Evolutionary conservation across 331 rosid species (phyloP), one percentile per base, ranked within the genome.

Genomic region (Cydonia oblonga): DNA sequence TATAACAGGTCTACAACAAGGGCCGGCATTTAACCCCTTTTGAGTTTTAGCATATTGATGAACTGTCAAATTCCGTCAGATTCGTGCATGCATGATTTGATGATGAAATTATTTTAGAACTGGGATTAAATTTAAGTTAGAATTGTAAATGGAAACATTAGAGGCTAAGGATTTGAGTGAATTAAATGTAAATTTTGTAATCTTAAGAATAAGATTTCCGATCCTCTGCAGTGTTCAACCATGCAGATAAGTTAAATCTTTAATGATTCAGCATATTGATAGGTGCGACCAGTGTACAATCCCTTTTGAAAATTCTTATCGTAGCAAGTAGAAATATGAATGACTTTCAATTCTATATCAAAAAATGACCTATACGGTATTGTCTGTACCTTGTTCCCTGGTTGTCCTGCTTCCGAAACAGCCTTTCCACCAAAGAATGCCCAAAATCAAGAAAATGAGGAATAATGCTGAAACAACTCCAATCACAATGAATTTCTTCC

Each of bases 341-440:
- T 44, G 5, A 44, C 52, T 44, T 44, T 44, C 52, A 6, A 44
- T 44, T 44, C 19, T 14, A 14, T 14, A 42, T 13, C 6, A 44
- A 44, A 44, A 44, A 0, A 14, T 1, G 7, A 44, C 7, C 9
- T 5, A 46, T 15, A 46, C 19, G 20, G 12, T 35, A 2, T 35
- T 35, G 40, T 35, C 40, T 9, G 40, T 35, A 73, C 77, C 77
- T 63, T 73, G 23, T 73, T 73, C 77, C 33, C 77, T 73, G 11
- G 70, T n/a, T 30, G 61, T 62, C 77, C 29, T 73, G 70, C 44
- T 18, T 70, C 66, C 26, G 0, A 71, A 71, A 35, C 56, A 71
- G 38, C 75, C 66, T 71, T 42, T 71, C 20, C 24, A 71, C 75
- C 75, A 71, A 57, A 71, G 75, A 24, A 71, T 33, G 66, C 66